Base-by-base conservation (phyloP, 2,329 filamentous ascomycete species). In the Penicillium hordei region DNA sequence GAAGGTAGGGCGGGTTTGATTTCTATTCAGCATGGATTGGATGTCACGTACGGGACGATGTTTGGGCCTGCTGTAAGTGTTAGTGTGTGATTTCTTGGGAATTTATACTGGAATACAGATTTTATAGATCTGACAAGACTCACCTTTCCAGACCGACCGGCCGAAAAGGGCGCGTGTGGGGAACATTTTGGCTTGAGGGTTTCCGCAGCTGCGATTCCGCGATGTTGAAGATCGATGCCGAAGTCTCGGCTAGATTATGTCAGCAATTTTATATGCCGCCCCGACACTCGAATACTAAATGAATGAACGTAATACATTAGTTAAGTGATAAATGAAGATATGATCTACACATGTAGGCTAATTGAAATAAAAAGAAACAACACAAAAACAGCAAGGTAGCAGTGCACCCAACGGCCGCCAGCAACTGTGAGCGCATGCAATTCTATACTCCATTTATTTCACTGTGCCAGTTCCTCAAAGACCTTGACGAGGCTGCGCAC, bases 141-240 rank as follows among this genome's bases (percentile, higher is more conserved):
- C 76, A 92, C 91, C 91, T 83, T 95, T 95, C 91, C 91, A 95
- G 70, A 93, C 87, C 49, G 91, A 94, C 67, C 91, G 88, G 78
- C 86, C 87, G 38, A 89, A 73, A 19, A 90, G 82, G 69, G 80
- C 81, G 70, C 86, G 81, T 67, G 89, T 90, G 62, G 87, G 83
- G 73, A 87, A 82, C 89, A 92, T 92, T 66, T 70, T 78, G 62
- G 54, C 58, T 45, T 55, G 58, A 55, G 48, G 55, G 40, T 59
- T 58, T 50, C 57, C 48, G 56, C 57, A 55, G 49, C 48, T 58
- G 42, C 23, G 39, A 50, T 59, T 58, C 48, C 55, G 52, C 29
- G 56, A 62, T 60, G 61, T 65, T 62, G 62, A 65, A 66, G 56
- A 60, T 48, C 44, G 29, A 44, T 56, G 42, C 51, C 23, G 40